A percentile compares a stretch with the other conserved stretches of the same genome.
These are phyloP conservation scores for Linum tenue DNA, from an alignment of 345 rosid species.

Conservation along the genomic window DNA sequence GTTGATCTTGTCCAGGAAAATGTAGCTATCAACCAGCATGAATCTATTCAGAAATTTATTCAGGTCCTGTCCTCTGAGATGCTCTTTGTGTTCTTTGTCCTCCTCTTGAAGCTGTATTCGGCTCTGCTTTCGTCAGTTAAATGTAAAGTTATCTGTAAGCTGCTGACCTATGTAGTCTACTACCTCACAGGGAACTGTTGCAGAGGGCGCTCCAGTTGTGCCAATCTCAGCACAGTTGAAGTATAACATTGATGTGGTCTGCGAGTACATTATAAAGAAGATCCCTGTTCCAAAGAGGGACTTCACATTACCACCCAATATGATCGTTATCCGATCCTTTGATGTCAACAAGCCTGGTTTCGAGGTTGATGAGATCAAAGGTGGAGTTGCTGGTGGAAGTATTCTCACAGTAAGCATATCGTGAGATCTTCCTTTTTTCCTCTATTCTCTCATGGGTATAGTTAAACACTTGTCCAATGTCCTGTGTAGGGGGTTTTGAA, in stretches of 20 bases:
- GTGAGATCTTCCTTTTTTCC: background rate
- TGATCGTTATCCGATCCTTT: slow-evolving; percentile 93
- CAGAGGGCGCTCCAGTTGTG: slow-evolving; percentile 81
- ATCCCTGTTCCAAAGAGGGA: slow-evolving; percentile 94
- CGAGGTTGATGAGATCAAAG: slow-evolving; percentile 88
- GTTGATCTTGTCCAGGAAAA: slow-evolving; percentile 96
- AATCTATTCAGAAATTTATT: slow-evolving; percentile 73
- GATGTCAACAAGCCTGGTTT: slow-evolving; percentile 95
- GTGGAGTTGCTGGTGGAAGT: slow-evolving; percentile 99
- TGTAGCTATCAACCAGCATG: slow-evolving; percentile 85
- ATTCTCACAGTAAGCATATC: slow-evolving; percentile 56
- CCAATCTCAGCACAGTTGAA: slow-evolving; percentile 95
- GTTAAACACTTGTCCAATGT: background rate
- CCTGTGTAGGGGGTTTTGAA: slow-evolving; percentile 74
- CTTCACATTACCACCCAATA: slow-evolving; percentile 77
- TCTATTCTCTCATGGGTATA: background rate
- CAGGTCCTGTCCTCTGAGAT: slow-evolving; percentile 46
- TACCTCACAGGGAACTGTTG: slow-evolving; percentile 72
- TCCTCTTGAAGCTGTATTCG: slow-evolving; percentile 9
- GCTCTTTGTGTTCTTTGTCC: background rate
- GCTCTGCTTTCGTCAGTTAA: background rate
- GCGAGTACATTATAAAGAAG: slow-evolving; percentile 86
- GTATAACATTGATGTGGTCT: slow-evolving; percentile 86
- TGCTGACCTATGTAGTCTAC: background rate
- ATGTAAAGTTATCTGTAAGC: background rate